These are phyloP conservation scores for Phytophthora hybrid DNA, from an alignment of 352 stramenopile genomes.

Conservation along the genomic window DNA sequence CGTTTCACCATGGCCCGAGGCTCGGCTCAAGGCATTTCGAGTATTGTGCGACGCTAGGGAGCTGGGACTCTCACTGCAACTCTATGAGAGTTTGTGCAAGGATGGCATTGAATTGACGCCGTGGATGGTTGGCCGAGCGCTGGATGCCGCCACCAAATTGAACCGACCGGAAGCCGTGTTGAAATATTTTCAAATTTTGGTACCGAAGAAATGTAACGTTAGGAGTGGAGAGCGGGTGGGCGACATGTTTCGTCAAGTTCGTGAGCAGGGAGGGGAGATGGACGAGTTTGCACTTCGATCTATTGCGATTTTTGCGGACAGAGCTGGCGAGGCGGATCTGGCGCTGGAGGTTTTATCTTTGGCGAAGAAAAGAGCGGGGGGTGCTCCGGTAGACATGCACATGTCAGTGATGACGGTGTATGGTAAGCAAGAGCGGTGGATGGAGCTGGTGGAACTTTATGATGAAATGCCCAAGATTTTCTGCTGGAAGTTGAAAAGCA, in stretches of 20 bases:
- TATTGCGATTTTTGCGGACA: conserved; percentile 27
- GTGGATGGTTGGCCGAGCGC: conserved; percentile 20
- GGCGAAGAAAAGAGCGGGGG: conserved; percentile 4
- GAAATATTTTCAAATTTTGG: conserved; percentile 11
- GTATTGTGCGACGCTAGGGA: conserved; percentile 4
- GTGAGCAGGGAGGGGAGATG: background rate
- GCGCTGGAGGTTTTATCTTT: conserved; percentile 16
- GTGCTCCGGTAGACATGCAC: conserved; percentile 16
- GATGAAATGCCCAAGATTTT: conserved; percentile 8
- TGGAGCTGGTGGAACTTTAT: conserved; percentile 20
- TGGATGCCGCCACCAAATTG: conserved; percentile 13
- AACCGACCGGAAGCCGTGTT: background rate
- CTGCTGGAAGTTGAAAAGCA: conserved; percentile 11
- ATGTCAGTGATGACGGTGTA: conserved; percentile 19
- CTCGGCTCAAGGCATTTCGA: conserved; percentile 6
- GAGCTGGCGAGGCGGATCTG: conserved; percentile 10
- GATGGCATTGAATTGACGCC: conserved; percentile 17
- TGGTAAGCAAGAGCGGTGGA: conserved; percentile 16
- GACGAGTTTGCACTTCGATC: conserved; percentile 22
- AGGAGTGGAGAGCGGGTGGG: background rate
- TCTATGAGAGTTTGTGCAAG: background rate
- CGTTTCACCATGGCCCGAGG: background rate
- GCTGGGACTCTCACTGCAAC: conserved; percentile 3
- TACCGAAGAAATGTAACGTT: conserved; percentile 3
- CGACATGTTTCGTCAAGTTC: conserved; percentile 4